A percentile compares a stretch with the other conserved stretches of the same genome.
phyloP scores from a whole-genome alignment of 2,329 filamentous ascomycete genomes.

The Fusarium keratoplasticum region DNA sequence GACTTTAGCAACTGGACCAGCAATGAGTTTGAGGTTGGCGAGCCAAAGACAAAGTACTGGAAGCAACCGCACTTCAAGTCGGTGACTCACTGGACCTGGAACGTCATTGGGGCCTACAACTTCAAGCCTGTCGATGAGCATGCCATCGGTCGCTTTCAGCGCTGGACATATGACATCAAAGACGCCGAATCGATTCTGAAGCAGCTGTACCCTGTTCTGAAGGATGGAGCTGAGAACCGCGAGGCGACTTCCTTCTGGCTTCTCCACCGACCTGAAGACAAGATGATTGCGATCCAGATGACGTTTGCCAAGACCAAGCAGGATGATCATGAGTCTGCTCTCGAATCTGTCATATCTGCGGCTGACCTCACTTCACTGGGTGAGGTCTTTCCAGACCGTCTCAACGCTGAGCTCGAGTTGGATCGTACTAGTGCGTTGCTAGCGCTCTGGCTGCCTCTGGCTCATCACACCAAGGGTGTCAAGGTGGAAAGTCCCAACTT shows the following conservation, averaged over 20 bases:
- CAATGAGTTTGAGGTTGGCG: constrained; percentile 37
- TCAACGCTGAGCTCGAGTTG: not conserved
- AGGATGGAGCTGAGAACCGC: constrained; percentile 25
- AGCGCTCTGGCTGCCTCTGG: constrained; percentile 32
- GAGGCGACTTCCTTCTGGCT: constrained; percentile 35
- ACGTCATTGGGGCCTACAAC: constrained; percentile 34
- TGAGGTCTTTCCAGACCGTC: constrained; percentile 19
- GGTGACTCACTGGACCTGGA: constrained; percentile 25
- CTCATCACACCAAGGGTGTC: not conserved
- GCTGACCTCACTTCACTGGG: not conserved
- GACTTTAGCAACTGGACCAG: constrained; percentile 30
- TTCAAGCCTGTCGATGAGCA: constrained; percentile 21
- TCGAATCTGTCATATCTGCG: not conserved
- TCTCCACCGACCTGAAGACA: constrained; percentile 17
- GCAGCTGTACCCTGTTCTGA: constrained; percentile 33
- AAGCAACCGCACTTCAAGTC: constrained; percentile 34
- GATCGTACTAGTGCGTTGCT: constrained; percentile 28
- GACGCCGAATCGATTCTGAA: constrained; percentile 22
- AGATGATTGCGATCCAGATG: constrained; percentile 32
- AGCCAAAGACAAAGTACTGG: constrained; percentile 36
- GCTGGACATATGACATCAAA: constrained; percentile 27
- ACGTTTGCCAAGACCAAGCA: constrained; percentile 12
- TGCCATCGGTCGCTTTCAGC: constrained; percentile 31
- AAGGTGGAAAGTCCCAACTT: constrained; percentile 28
- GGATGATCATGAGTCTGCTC: constrained; percentile 5